phyloP scores from a whole-genome alignment of 208 protist species.

The Leishmania mexicana region DNA sequence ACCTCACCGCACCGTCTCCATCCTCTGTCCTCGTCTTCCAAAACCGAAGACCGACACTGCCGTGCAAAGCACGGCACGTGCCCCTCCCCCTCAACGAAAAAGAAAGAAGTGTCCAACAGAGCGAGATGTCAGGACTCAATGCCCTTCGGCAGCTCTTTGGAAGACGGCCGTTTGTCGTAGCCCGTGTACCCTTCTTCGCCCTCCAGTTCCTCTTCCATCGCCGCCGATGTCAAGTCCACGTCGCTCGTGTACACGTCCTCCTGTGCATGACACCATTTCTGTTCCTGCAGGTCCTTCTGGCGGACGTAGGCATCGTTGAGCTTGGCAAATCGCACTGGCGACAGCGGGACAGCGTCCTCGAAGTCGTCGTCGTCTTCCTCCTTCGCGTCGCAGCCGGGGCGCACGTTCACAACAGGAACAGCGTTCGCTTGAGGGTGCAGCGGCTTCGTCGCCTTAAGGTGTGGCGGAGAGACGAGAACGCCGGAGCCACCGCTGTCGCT shows the following conservation, averaged over 20 bases:
- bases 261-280: neutral
- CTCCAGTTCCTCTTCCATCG: conserved; percentile 48
- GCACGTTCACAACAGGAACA: conserved; percentile 5
- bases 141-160: conserved; percentile 15
- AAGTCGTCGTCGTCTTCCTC: conserved; percentile 75
- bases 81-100: neutral
- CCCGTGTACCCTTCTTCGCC: conserved; percentile 56
- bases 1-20: neutral
- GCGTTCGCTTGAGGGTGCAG: conserved; percentile 6
- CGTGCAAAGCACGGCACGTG: neutral
- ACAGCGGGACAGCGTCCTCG: conserved; percentile 79
- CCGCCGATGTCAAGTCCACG: conserved; percentile 36
- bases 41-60: neutral
- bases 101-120: conserved; percentile 2
- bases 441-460: conserved; percentile 37
- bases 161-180: conserved; percentile 36
- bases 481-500: neutral
- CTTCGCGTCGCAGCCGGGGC: conserved; percentile 10
- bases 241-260: conserved; percentile 45
- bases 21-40: neutral
- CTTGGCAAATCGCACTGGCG: conserved; percentile 58
- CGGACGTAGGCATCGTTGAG: conserved; percentile 63
- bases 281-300: conserved; percentile 12
- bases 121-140: neutral
- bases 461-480: conserved; percentile 25